phyloP scores from a whole-genome alignment of 2,329 filamentous ascomycete species.

The Escovopsis sp. region DNA sequence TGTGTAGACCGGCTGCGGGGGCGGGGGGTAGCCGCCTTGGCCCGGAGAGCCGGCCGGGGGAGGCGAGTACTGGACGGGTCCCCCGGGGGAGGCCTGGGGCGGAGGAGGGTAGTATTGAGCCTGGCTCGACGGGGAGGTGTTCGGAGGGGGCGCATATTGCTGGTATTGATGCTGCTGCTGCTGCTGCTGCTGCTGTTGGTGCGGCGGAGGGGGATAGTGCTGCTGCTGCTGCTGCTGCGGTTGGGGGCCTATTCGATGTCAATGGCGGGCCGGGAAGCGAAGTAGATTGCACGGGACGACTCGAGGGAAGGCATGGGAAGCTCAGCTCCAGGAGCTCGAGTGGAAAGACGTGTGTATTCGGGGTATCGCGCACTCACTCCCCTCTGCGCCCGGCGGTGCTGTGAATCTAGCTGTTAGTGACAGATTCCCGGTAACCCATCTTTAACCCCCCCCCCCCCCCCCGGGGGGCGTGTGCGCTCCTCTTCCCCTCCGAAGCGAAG shows the following conservation, averaged over 20 bases:
- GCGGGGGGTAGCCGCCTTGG: slow-evolving; percentile 14
- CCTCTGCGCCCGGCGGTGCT: slow-evolving; percentile 28
- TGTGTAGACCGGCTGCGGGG: slow-evolving; percentile 12
- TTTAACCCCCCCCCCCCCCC: no score
- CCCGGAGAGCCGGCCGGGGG: slow-evolving; percentile 10
- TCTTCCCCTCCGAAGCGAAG: background rate
- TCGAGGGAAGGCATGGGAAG: no score
- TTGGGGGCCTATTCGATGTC: background rate
- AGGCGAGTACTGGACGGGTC: slow-evolving; percentile 14
- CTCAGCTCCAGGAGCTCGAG: no score
- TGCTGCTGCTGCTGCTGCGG: slow-evolving; percentile 10
- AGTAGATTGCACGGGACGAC: background rate
- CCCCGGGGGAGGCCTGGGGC: slow-evolving; percentile 8
- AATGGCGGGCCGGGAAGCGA: background rate
- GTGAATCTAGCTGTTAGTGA: slow-evolving; percentile 5
- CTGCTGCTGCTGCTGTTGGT: slow-evolving; percentile 16
- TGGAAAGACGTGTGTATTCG: no score
- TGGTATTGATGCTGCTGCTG: slow-evolving; percentile 17
- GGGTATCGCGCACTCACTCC: slow-evolving; percentile 3
- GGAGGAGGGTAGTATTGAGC: slow-evolving; percentile 28
- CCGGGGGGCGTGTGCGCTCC: background rate
- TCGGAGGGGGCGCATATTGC: slow-evolving; percentile 31
- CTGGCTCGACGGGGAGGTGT: slow-evolving; percentile 31
- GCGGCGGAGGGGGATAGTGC: slow-evolving; percentile 14
- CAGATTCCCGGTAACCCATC: background rate